phyloP scores from a whole-genome alignment of 106 monocot genomes.

The Acorus gramineus region DNA sequence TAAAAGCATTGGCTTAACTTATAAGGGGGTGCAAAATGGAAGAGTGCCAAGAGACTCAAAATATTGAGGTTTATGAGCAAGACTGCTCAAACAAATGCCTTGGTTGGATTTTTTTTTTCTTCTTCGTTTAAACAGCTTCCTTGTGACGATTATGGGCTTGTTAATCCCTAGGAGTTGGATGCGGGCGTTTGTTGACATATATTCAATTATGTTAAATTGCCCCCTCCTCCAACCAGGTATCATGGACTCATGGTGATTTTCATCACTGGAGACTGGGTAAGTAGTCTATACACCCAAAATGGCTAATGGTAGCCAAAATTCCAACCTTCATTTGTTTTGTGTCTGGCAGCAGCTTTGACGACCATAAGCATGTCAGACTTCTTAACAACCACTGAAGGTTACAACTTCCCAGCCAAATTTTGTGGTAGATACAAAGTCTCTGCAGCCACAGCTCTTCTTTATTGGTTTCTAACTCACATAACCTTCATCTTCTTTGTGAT shows the following conservation, averaged over 20 bases:
- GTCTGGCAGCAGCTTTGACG: constrained; percentile 64
- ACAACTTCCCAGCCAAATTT: constrained; percentile 37
- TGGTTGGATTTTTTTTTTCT: neutral
- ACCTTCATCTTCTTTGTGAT: constrained; percentile 65
- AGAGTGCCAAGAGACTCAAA: too few species aligned
- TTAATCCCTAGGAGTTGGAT: constrained; percentile 76
- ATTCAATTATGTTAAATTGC: constrained; percentile 40
- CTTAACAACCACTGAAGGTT: constrained; percentile 26
- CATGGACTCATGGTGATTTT: constrained; percentile 53
- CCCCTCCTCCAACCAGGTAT: constrained; percentile 65
- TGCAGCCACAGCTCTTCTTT: constrained; percentile 65
- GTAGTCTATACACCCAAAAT: neutral
- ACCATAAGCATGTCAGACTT: constrained; percentile 52
- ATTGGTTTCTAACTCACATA: constrained; percentile 72
- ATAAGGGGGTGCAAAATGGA: too few species aligned
- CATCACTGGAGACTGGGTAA: constrained; percentile 70
- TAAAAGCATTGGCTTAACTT: too few species aligned
- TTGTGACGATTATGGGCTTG: constrained; percentile 92
- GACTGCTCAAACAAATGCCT: neutral
- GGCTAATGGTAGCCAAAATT: neutral
- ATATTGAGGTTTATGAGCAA: too few species aligned
- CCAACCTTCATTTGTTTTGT: constrained; percentile 7
- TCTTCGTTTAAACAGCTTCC: constrained; percentile 43
- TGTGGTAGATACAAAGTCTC: constrained; percentile 82
- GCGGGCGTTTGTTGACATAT: constrained; percentile 60